Evolutionary conservation across 2,329 filamentous ascomycete genomes (phyloP), one percentile per base, ranked within the genome.

Genomic region (Botrytis fragariae): DNA sequence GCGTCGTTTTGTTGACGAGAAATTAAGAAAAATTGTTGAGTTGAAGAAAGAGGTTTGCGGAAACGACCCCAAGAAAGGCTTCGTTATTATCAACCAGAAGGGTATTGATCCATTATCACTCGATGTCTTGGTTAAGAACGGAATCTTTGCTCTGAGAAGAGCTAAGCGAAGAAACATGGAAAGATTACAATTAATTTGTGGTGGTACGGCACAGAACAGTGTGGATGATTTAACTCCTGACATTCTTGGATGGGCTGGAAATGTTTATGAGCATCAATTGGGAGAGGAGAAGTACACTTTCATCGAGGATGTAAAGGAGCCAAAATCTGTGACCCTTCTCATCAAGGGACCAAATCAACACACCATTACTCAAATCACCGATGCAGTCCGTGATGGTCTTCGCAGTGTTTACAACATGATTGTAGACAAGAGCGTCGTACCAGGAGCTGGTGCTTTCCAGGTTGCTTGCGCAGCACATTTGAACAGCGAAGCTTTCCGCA

Each of bases 91-190:
- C 84, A 99, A 99, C 87, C 96, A 99, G 84, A 99, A 99, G 88
- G 96, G 96, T 76, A 99, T 99, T 79, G 96, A 99, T 82, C 96
- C 96, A 35, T 87, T 99, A 75, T 98, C 95, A 71, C 88, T 99
- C 77, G 96, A 99, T 80, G 94, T 99, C 20, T 86, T 99, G 74
- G 95, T 96, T 77, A 99, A 99, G 90, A 98, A 99, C 82, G 95
- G 95, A 78, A 99, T 99, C 79, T 90, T 98, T 77, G 96, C 96
- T 71, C 89, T 99, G 75, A 91, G 96, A 80, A 89, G 96, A 82
- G 96, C 96, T 59, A 99, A 99, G 91, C 89, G 96, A 83, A 92
- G 96, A 82, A 99, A 99, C 86, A 99, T 99, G 96, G 96, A 99
- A 87, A 91, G 96, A 80, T 86, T 99, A 77, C 96, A 99, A 85